A percentile compares a stretch with the other conserved stretches of the same genome.
phyloP scores from a whole-genome alignment of 768 basidiomycete genomes.

The Gelatoporia subvermispora region DNA sequence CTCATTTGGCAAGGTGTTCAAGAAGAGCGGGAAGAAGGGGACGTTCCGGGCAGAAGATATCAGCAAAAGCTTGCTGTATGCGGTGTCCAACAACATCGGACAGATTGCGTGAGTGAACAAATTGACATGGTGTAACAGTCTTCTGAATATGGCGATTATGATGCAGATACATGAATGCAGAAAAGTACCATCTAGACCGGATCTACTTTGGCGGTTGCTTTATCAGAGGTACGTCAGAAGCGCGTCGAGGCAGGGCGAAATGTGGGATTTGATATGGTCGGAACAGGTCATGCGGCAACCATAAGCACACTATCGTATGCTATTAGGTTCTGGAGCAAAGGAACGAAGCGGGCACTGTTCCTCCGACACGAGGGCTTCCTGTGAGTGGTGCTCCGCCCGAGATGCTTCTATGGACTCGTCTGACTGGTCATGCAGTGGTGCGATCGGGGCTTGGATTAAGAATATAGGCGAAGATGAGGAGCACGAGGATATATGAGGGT shows the following conservation, averaged over 20 bases:
- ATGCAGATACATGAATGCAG: slow-evolving; percentile 95
- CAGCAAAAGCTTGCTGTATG: slow-evolving; percentile 89
- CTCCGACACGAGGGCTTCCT: slow-evolving; percentile 97
- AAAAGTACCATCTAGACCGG: slow-evolving; percentile 92
- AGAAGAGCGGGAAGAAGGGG: slow-evolving; percentile 77
- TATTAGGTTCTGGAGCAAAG: slow-evolving; percentile 99
- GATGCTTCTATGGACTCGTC: background rate
- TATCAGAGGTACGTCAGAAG: slow-evolving; percentile 72
- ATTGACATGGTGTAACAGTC: background rate
- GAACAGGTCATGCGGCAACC: slow-evolving; percentile 88
- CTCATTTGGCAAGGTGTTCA: slow-evolving; percentile 98
- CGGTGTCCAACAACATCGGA: slow-evolving; percentile 97
- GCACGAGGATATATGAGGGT: slow-evolving; percentile 19
- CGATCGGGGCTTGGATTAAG: slow-evolving; percentile 97
- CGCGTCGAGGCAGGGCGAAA: background rate
- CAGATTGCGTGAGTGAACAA: slow-evolving; percentile 88
- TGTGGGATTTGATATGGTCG: background rate
- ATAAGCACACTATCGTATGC: slow-evolving; percentile 98
- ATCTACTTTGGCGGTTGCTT: slow-evolving; percentile 99
- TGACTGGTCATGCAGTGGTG: slow-evolving; percentile 48
- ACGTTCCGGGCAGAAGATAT: slow-evolving; percentile 90
- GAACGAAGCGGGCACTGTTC: slow-evolving; percentile 93
- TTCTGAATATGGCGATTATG: slow-evolving; percentile 1
- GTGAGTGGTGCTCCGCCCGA: slow-evolving; percentile 43
- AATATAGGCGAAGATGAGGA: slow-evolving; percentile 62